Conservation (phyloP, 371 early-diverging fungal species). For the Mortierella sp. region DNA sequence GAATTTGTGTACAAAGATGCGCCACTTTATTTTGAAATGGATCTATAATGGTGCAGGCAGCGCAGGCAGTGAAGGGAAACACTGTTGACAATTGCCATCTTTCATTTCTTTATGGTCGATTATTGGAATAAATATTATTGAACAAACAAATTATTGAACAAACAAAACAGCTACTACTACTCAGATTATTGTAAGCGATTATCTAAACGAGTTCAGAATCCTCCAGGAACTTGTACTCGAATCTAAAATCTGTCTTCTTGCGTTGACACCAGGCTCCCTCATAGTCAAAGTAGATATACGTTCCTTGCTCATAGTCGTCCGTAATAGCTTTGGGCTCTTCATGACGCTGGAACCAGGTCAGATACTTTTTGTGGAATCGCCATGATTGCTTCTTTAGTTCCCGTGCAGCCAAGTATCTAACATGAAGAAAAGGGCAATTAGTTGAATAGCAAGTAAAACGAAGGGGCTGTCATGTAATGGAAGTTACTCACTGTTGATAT, state of each 20-base stretch:
- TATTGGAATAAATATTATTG: neutral
- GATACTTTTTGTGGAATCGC: constrained; percentile 99
- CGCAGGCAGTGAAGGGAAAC: no score
- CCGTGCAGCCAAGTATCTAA: constrained; percentile 92
- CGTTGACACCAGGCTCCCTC: constrained; percentile 98
- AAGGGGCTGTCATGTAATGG: neutral
- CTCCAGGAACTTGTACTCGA: constrained; percentile 91
- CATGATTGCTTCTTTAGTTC: constrained; percentile 98
- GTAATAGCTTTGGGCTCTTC: constrained; percentile 98
- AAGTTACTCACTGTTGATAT: constrained; percentile 91
- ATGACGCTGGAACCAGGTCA: constrained; percentile 99
- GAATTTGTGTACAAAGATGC: neutral
- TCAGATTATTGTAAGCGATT: neutral
- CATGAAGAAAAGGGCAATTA: neutral
- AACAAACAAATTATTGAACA: no score
- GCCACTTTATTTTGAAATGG: no score
- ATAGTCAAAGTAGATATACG: constrained; percentile 99
- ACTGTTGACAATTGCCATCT: no score
- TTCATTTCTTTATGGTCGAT: no score
- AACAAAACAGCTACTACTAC: constrained; percentile 1
- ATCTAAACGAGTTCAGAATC: constrained; percentile 76
- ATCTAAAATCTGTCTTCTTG: constrained; percentile 96
- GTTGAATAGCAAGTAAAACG: neutral
- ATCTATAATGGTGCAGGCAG: no score
- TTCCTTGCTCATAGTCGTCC: constrained; percentile 98